These are phyloP conservation scores for Diplodia corticola DNA, from an alignment of 2,329 filamentous ascomycete species.

Conservation along the genomic window DNA sequence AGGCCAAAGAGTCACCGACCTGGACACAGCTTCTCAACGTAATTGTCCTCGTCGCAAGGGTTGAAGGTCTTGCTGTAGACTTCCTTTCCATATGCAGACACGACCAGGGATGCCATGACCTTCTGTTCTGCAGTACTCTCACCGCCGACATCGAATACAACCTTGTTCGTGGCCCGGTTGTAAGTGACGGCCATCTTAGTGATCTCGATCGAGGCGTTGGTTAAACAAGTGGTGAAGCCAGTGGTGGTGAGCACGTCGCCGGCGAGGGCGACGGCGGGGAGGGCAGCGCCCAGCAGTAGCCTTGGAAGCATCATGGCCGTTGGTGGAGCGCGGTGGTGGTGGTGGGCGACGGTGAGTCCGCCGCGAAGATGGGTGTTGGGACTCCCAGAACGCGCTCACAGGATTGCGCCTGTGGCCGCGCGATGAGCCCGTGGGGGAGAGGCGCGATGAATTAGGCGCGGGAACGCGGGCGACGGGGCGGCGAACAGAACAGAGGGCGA, in stretches of 20 bases:
- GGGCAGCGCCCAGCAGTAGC: constrained; percentile 38
- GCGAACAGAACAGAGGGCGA: constrained; percentile 11
- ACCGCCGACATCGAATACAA: constrained; percentile 82
- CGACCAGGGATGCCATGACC: constrained; percentile 72
- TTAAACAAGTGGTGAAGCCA: constrained; percentile 74
- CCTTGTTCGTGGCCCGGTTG: constrained; percentile 69
- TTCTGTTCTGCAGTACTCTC: constrained; percentile 73
- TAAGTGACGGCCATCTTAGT: constrained; percentile 76
- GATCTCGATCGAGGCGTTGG: constrained; percentile 64
- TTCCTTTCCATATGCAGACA: constrained; percentile 79
- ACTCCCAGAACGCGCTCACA: constrained; percentile 16
- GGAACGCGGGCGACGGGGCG: background rate
- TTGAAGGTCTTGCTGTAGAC: constrained; percentile 81
- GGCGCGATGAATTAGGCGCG: background rate
- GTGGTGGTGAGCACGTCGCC: constrained; percentile 74
- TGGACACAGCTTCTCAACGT: constrained; percentile 76
- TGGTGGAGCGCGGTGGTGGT: constrained; percentile 8
- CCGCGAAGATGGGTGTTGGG: constrained; percentile 12
- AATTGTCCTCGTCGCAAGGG: constrained; percentile 70
- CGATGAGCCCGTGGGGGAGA: background rate
- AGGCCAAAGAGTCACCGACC: constrained; percentile 50
- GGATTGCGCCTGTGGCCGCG: constrained; percentile 17
- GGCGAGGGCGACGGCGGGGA: constrained; percentile 56
- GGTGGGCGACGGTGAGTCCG: constrained; percentile 17
- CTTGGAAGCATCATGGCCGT: constrained; percentile 42